Percentiles rank a stretch among this genome's conserved stretches.
These are phyloP conservation scores for Fraxinus pennsylvanica DNA, from an alignment of 257 asterid species.

Conservation along the genomic window DNA sequence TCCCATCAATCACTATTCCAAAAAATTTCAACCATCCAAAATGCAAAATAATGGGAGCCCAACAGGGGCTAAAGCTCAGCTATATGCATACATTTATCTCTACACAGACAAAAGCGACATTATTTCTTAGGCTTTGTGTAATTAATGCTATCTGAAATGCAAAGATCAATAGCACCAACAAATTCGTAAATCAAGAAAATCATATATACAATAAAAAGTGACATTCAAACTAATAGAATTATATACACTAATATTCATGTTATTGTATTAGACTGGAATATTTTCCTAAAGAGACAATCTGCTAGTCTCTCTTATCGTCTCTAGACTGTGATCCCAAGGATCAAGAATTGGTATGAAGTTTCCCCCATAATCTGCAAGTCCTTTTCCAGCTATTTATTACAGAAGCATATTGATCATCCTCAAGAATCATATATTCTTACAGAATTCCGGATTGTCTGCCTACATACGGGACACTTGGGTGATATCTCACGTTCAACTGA, in stretches of 20 bases:
- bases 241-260: neutral
- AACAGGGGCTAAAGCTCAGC: too few relatives aligned
- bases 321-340: neutral
- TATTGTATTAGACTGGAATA: neutral
- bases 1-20: too few relatives aligned
- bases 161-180: neutral
- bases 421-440: conserved; percentile 79
- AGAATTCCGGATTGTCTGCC: conserved; percentile 66
- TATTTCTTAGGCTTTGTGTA: neutral
- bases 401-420: conserved; percentile 14
- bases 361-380: neutral
- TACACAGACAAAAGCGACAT: neutral
- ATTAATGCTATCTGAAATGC: neutral
- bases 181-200: neutral
- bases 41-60: too few relatives aligned
- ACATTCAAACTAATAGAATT: neutral
- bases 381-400: conserved; percentile 2
- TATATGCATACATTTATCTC: neutral
- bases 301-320: neutral
- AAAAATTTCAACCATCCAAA: too few relatives aligned
- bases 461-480: conserved; percentile 88
- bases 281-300: neutral
- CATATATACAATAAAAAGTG: neutral
- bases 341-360: neutral
- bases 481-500: conserved; percentile 63